Percentiles rank a stretch among this genome's conserved stretches.
These are phyloP conservation scores for Nissolia schottii DNA, from an alignment of 306 rosid species.

Conservation along the genomic window DNA sequence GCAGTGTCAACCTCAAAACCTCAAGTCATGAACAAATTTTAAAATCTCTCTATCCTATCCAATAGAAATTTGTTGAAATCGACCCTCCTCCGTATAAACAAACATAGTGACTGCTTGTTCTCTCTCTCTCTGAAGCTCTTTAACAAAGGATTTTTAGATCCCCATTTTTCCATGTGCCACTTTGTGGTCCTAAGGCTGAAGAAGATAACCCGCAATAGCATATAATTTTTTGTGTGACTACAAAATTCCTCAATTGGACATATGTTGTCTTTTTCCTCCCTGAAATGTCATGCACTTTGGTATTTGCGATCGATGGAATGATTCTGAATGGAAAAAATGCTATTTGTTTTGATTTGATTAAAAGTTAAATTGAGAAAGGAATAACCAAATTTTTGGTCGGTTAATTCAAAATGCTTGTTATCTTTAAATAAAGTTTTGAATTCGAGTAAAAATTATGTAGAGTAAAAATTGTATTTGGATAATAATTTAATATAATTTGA, in stretches of 20 bases:
- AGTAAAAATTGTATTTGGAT: too few relatives aligned
- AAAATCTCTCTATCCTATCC: background rate
- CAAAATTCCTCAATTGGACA: slow-evolving; percentile 3
- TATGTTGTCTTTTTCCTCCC: slow-evolving; percentile 23
- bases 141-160: slow-evolving; percentile 37
- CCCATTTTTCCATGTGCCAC: slow-evolving; percentile 28
- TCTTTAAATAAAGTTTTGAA: too few relatives aligned
- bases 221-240: background rate
- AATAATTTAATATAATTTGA: too few relatives aligned
- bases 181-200: slow-evolving; percentile 37
- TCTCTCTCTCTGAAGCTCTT: slow-evolving; percentile 30
- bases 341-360: slow-evolving; percentile 10
- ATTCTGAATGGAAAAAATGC: background rate
- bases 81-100: slow-evolving; percentile 13
- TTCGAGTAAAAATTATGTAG: too few relatives aligned
- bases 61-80: slow-evolving; percentile 26
- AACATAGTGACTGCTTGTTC: slow-evolving; percentile 33
- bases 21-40: slow-evolving; percentile 18
- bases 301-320: background rate
- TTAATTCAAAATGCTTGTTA: too few relatives aligned
- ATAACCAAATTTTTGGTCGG: too few relatives aligned
- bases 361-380: slow-evolving; percentile 7
- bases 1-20: slow-evolving; percentile 35
- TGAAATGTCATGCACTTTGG: background rate
- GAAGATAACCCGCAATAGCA: slow-evolving; percentile 30